A percentile compares a stretch with the other conserved stretches of the same genome.
Evolutionary conservation across 768 basidiomycete genomes (phyloP).

Genomic region (Agaricus sinodeliciosus): DNA sequence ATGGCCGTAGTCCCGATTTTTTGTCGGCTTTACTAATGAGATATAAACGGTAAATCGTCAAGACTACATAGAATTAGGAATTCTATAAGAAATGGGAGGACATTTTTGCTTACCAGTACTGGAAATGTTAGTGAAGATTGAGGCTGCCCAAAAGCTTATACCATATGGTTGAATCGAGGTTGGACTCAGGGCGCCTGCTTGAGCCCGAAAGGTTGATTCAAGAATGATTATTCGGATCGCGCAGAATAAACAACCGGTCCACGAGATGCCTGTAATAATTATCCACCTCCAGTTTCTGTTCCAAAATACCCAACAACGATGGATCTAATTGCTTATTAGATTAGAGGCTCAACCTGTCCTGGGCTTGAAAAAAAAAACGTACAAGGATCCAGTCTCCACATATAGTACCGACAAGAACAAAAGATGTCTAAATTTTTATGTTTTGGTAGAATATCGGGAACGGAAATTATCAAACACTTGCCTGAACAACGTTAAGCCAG

Average conservation of each 20-base stretch:
- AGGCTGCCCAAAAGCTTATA: constrained; percentile 1
- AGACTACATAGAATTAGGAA: background rate
- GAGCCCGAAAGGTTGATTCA: background rate
- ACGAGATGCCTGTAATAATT: background rate
- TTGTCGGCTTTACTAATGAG: background rate
- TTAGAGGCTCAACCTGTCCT: background rate
- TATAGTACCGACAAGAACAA: constrained; percentile 1
- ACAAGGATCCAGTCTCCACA: constrained; percentile 1
- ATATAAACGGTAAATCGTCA: constrained; percentile 5
- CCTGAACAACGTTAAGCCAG: constrained; percentile 4
- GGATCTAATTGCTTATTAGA: background rate
- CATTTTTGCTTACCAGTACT: background rate
- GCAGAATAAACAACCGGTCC: constrained; percentile 3
- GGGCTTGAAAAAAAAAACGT: background rate
- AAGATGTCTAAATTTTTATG: background rate
- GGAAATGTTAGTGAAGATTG: constrained; percentile 5
- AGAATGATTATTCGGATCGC: constrained; percentile 3
- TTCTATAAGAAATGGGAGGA: background rate
- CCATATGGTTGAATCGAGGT: background rate
- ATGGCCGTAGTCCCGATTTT: background rate
- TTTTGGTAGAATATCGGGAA: background rate
- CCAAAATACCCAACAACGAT: constrained; percentile 8
- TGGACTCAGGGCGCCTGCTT: constrained; percentile 1
- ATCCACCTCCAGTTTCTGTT: background rate
- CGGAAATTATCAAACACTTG: background rate